These are phyloP conservation scores for Leucogyrophana mollusca DNA, from an alignment of 768 basidiomycete species.

Conservation along the genomic window DNA sequence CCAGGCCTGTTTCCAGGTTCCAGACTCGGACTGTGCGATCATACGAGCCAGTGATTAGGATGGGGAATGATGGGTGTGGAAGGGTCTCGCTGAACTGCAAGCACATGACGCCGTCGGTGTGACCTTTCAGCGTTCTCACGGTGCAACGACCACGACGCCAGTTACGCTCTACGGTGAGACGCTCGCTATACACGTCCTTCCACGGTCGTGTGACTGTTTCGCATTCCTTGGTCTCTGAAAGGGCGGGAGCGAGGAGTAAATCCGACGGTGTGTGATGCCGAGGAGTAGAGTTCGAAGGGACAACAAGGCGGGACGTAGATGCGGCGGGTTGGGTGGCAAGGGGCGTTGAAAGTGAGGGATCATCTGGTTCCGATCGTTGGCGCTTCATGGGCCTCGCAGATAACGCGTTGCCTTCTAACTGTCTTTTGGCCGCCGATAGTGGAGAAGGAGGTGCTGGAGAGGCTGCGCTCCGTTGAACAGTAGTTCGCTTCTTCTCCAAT, in stretches of 20 bases:
- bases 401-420: conserved; percentile 28
- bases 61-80: conserved; percentile 80
- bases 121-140: conserved; percentile 84
- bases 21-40: conserved; percentile 93
- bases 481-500: conserved; percentile 66
- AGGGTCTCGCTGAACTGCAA: conserved; percentile 90
- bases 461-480: conserved; percentile 37
- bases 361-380: conserved; percentile 35
- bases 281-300: conserved; percentile 2
- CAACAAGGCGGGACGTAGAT: conserved; percentile 13
- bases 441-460: conserved; percentile 36
- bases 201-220: conserved; percentile 78
- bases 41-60: conserved; percentile 97
- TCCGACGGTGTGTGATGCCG: conserved; percentile 4
- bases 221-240: conserved; percentile 20
- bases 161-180: conserved; percentile 94
- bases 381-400: conserved; percentile 49
- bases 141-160: conserved; percentile 93
- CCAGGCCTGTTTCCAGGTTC: conserved; percentile 91
- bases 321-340: conserved; percentile 9
- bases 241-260: conserved; percentile 30
- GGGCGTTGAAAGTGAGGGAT: conserved; percentile 1
- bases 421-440: conserved; percentile 35
- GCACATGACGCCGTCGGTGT: conserved; percentile 96
- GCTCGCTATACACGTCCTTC: conserved; percentile 98